A percentile compares a stretch with the other conserved stretches of the same genome.
These are phyloP conservation scores for Venturia effusa DNA, from an alignment of 2,329 filamentous ascomycete species.

Conservation along the genomic window DNA sequence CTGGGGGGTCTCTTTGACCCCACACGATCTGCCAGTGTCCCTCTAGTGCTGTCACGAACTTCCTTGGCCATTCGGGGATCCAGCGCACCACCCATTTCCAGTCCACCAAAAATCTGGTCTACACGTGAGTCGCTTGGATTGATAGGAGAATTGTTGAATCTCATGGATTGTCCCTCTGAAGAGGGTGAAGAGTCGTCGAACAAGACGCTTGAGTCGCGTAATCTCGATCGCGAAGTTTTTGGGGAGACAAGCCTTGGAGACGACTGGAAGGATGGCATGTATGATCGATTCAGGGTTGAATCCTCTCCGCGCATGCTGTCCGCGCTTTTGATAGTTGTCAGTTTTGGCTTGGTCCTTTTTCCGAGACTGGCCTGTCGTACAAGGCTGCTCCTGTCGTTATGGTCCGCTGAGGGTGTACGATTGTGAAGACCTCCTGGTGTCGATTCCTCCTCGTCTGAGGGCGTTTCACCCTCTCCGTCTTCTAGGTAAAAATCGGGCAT, in stretches of 20 bases:
- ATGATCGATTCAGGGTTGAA: slow-evolving; percentile 17
- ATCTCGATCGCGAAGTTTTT: too few relatives aligned
- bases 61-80: background rate
- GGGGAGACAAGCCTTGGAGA: background rate
- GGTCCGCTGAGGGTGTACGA: slow-evolving; percentile 21
- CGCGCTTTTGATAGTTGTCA: slow-evolving; percentile 36
- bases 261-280: background rate
- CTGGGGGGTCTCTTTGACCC: slow-evolving; percentile 50
- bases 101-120: slow-evolving; percentile 4
- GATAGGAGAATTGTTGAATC: background rate
- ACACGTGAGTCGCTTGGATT: slow-evolving; percentile 3
- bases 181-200: slow-evolving; percentile 26
- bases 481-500: slow-evolving; percentile 30
- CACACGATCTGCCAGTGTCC: slow-evolving; percentile 26
- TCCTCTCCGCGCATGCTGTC: slow-evolving; percentile 19
- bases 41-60: slow-evolving; percentile 17
- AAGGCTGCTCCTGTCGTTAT: slow-evolving; percentile 23
- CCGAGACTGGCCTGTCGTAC: slow-evolving; percentile 39
- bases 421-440: slow-evolving; percentile 16
- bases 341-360: slow-evolving; percentile 34
- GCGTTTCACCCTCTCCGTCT: slow-evolving; percentile 16
- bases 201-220: background rate
- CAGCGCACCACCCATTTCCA: slow-evolving; percentile 5
- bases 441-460: slow-evolving; percentile 29
- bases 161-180: slow-evolving; percentile 24